Percentiles rank a stretch among this genome's conserved stretches.
phyloP scores from a whole-genome alignment of 768 basidiomycete species.

The Naganishia kalamii region DNA sequence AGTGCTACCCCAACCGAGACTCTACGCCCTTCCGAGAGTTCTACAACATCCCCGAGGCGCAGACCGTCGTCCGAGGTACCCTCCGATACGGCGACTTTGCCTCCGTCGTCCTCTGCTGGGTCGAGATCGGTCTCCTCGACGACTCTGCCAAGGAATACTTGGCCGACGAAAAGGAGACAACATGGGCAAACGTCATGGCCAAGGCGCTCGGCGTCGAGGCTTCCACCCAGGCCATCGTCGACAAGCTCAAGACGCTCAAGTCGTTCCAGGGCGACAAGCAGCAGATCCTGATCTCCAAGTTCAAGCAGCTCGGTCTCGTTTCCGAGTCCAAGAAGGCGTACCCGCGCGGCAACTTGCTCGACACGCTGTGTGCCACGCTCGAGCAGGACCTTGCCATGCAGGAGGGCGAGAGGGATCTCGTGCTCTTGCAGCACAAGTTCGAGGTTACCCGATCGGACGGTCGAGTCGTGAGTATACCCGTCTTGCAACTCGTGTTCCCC shows the following conservation, averaged over 20 bases:
- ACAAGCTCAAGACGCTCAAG: slow-evolving; percentile 63
- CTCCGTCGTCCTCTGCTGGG: slow-evolving; percentile 80
- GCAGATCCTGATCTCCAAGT: slow-evolving; percentile 74
- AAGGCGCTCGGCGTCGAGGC: slow-evolving; percentile 64
- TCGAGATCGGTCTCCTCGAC: slow-evolving; percentile 80
- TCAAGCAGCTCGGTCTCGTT: slow-evolving; percentile 91
- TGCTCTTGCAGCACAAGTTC: slow-evolving; percentile 99
- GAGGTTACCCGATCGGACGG: slow-evolving; percentile 84
- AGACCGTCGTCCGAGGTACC: slow-evolving; percentile 87
- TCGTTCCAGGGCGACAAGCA: slow-evolving; percentile 59
- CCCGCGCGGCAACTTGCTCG: slow-evolving; percentile 65
- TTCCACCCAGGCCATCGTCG: slow-evolving; percentile 71
- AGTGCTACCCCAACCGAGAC: slow-evolving; percentile 94
- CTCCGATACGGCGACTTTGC: slow-evolving; percentile 78
- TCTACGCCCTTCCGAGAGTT: slow-evolving; percentile 82
- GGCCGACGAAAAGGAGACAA: slow-evolving; percentile 52
- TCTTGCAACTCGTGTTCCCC: background rate
- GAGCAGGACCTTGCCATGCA: slow-evolving; percentile 91
- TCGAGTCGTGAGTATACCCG: slow-evolving; percentile 51
- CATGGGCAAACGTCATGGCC: slow-evolving; percentile 78
- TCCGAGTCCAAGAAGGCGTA: slow-evolving; percentile 57
- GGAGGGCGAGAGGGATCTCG: slow-evolving; percentile 82
- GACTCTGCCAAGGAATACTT: slow-evolving; percentile 71
- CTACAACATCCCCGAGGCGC: slow-evolving; percentile 88
- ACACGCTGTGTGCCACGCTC: slow-evolving; percentile 83